Base-by-base conservation (phyloP, 768 basidiomycete species). In the Trametes cingulata region DNA sequence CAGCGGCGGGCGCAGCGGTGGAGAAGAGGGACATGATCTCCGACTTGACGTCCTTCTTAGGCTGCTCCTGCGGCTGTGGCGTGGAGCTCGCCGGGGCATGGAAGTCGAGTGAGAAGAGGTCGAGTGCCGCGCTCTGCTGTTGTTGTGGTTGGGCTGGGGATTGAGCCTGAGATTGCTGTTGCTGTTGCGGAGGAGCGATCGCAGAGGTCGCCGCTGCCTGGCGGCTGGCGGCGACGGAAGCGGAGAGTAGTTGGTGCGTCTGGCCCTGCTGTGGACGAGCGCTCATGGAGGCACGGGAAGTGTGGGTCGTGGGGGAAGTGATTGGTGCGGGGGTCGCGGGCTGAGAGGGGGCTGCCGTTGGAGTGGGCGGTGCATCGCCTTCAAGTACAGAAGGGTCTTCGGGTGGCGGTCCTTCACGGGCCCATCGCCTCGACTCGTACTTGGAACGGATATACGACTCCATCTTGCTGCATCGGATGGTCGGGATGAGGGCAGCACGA, bases 401-500 rank as follows among this genome's bases (percentile, higher is more conserved):
- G 0, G 96, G 96, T 0, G 81, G 85, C 14, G 91, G 89, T 0
- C 91, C 94, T n/a, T 95, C 91, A 74, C 89, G 76, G 2, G 95
- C 96, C 96, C 96, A 99, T 58, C 96, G 80, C 24, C 83, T 81
- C 2, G 90, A 85, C 74, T 99, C 96, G 72, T 99, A 99, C 73
- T 99, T 98, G 20, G 92, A 95, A 50, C 96, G 88, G 61, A 98
- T 91, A 75, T 95, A 98, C 0, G 92, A 94, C 58, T 98, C 96
- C 80, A 98, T 95, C 83, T 98, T 98, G 73, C 95, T 96, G 70
- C n/a, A 46, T 20, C 22, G 9, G 9, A 13, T 2, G 25, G 12
- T 13, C 12, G 15, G 14, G 6, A 20, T 22, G 15, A 52, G 39
- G 27, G 33, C 15, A 47, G 45, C 22, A 52, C 6, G 52, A 48